phyloP scores from a whole-genome alignment of 2,329 filamentous ascomycete species.

The Nigrospora osmanthi region DNA sequence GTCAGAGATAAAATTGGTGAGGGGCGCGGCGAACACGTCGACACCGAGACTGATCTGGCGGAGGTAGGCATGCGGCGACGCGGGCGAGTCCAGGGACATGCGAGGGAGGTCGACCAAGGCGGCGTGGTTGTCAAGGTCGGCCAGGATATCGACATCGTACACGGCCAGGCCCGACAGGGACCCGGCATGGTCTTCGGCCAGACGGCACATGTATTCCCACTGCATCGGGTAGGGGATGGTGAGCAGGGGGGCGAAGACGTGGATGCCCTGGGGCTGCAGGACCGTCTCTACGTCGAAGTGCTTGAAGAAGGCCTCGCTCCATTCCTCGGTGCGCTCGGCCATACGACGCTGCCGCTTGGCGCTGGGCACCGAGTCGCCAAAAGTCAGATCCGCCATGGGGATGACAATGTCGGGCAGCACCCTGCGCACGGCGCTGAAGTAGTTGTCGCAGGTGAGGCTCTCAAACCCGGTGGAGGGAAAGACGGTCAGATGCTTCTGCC shows the following conservation, averaged over 20 bases:
- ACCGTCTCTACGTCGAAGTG: conserved; percentile 25
- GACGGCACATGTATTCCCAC: conserved; percentile 67
- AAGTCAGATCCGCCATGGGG: conserved; percentile 66
- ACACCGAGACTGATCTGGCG: conserved; percentile 68
- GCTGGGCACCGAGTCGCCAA: conserved; percentile 39
- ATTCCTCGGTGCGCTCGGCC: conserved; percentile 77
- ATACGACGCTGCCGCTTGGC: conserved; percentile 74
- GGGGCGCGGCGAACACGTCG: conserved; percentile 73
- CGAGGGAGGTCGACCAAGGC: conserved; percentile 58
- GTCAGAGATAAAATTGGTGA: conserved; percentile 68
- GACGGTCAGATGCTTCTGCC: conserved; percentile 63
- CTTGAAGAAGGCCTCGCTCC: conserved; percentile 63
- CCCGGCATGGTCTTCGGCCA: conserved; percentile 55
- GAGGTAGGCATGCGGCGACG: conserved; percentile 61
- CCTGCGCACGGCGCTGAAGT: conserved; percentile 54
- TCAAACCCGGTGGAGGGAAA: conserved; percentile 84
- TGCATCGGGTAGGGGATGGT: conserved; percentile 71
- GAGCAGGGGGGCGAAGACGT: conserved; percentile 60
- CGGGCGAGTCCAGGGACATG: conserved; percentile 63
- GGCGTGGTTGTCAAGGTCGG: conserved; percentile 51
- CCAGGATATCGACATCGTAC: conserved; percentile 65
- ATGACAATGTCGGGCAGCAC: conserved; percentile 76
- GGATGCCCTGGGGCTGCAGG: conserved; percentile 20
- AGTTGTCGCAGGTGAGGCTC: conserved; percentile 60
- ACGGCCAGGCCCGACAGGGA: conserved; percentile 64